Evolutionary conservation across 2,329 filamentous ascomycete genomes (phyloP).

Genomic region (Tricladium varicosporioides): DNA sequence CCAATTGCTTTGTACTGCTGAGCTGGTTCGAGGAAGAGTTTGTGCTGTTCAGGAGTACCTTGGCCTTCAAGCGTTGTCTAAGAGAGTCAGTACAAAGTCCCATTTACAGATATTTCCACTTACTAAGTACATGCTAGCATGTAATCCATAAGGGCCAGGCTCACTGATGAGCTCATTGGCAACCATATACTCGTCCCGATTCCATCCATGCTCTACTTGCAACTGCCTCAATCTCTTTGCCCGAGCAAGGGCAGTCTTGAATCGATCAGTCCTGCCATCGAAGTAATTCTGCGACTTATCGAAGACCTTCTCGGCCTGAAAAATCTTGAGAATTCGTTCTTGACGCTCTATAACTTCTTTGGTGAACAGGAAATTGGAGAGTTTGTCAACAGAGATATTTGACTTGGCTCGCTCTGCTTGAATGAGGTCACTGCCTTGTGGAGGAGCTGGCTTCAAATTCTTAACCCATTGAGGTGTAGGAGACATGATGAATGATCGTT

Average conservation of each 20-base stretch:
- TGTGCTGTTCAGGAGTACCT: slow-evolving; percentile 70
- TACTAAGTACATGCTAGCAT: slow-evolving; percentile 68
- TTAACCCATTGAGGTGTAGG: slow-evolving; percentile 57
- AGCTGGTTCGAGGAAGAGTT: slow-evolving; percentile 68
- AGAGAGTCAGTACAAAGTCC: neutral
- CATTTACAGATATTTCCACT: slow-evolving; percentile 20
- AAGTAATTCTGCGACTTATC: slow-evolving; percentile 80
- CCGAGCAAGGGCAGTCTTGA: slow-evolving; percentile 67
- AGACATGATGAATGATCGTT: slow-evolving; percentile 26
- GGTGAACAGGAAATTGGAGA: slow-evolving; percentile 69
- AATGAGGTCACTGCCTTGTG: slow-evolving; percentile 68
- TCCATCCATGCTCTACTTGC: slow-evolving; percentile 65
- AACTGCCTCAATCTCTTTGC: slow-evolving; percentile 70
- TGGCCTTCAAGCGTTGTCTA: slow-evolving; percentile 69
- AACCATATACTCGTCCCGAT: slow-evolving; percentile 56
- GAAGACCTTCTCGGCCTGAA: slow-evolving; percentile 67
- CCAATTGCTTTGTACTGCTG: slow-evolving; percentile 71
- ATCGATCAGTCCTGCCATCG: slow-evolving; percentile 64
- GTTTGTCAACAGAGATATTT: slow-evolving; percentile 63
- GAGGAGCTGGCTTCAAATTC: slow-evolving; percentile 61
- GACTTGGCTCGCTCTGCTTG: slow-evolving; percentile 66
- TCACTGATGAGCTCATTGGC: slow-evolving; percentile 72
- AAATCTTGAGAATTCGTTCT: slow-evolving; percentile 58
- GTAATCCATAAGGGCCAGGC: slow-evolving; percentile 71
- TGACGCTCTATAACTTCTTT: slow-evolving; percentile 61